Base-by-base conservation (phyloP, 495 filamentous ascomycete genomes). In the Xylaria acuta region DNA sequence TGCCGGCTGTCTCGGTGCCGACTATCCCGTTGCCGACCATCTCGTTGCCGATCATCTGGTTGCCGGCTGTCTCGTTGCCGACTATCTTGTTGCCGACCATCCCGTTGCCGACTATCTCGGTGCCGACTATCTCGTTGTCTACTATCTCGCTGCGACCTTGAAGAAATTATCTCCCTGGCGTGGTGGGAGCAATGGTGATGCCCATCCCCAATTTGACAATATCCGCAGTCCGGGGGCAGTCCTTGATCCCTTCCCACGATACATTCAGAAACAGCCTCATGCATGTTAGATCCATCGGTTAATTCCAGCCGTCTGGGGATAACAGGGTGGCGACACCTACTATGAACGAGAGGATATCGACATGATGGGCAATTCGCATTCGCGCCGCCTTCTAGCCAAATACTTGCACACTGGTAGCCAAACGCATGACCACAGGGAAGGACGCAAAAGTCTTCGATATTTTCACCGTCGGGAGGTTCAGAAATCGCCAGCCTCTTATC, bases 371-470 rank as follows among this genome's bases (percentile, higher is more conserved):
- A 67, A 25, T 5, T 36, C 3, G 25, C 40, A 20, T 16, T 22
- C 0, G 14, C 30, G 0, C 1, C 1, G 18, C 11, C 18, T 7
- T 5, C 5, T 2, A 51, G 0, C 68, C 68, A 70, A 0, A 0
- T 11, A 0, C 11, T 5, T 0, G 16, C 25, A 5, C 59, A 64
- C 0, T 64, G 22, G 3, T 43, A 34, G 0, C 69, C 69, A 2
- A 71, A 41, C 0, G 49, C 62, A 7, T 71, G 69, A 0, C 69
- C 69, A 20, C 69, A 71, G 0, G 69, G 69, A 14, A 71, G 9
- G 8, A 71, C 36, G 2, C 20, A 41, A 12, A 54, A 71, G 5
- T 5, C 20, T 20, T 66, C 69, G 0, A n/a, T 1, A 0, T 66
- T 25, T 0, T 49, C 43, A 1, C 27, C 34, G 18, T 43, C 9